Evolutionary conservation across 2,329 filamentous ascomycete species (phyloP).

Genomic region (Pseudocercospora cruenta): DNA sequence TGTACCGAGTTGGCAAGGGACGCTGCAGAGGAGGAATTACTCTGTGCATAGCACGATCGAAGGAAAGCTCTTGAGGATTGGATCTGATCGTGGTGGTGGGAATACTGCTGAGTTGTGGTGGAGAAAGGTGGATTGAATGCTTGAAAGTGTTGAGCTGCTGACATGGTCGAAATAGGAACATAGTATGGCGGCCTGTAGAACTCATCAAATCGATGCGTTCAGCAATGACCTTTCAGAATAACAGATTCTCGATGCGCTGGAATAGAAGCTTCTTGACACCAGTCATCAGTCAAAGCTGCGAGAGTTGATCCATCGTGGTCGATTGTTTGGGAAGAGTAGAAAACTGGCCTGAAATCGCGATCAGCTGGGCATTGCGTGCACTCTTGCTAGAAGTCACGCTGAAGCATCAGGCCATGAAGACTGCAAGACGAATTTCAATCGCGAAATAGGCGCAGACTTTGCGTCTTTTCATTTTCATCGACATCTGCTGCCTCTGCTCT

Average conservation of each 20-base stretch:
- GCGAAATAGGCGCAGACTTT: no score
- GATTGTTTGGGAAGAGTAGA: neutral
- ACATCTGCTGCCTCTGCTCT: neutral
- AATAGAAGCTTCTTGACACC: no score
- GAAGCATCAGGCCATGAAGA: neutral
- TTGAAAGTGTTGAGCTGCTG: neutral
- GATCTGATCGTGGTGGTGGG: slow-evolving; percentile 13
- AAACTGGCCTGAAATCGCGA: neutral
- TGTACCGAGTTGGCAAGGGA: slow-evolving; percentile 12
- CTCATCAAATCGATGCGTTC: neutral
- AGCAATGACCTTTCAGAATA: no score
- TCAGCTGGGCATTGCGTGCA: neutral
- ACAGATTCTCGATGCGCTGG: no score
- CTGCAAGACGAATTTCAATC: no score
- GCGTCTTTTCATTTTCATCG: no score
- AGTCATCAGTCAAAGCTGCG: no score
- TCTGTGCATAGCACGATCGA: slow-evolving; percentile 15
- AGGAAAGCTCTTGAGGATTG: slow-evolving; percentile 14
- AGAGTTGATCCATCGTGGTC: neutral
- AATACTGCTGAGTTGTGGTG: slow-evolving; percentile 17
- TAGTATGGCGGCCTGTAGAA: neutral
- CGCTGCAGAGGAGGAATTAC: slow-evolving; percentile 19
- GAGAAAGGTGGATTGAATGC: neutral
- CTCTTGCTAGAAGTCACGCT: neutral
- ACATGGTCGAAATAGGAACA: neutral